phyloP scores from a whole-genome alignment of 148 eudicot genomes.

The Polygonum maritimum region DNA sequence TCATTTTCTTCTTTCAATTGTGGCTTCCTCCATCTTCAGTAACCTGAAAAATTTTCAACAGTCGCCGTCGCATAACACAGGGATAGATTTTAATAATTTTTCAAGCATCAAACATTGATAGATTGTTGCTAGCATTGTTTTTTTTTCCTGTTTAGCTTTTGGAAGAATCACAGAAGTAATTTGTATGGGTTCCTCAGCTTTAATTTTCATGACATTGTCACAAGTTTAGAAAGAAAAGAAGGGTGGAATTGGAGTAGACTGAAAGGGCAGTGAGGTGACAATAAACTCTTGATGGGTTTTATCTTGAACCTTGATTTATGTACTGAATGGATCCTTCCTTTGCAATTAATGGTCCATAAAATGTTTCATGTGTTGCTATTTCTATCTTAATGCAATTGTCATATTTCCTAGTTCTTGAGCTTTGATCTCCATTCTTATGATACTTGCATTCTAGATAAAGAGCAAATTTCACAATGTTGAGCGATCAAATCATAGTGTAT shows the following conservation, averaged over 20 bases:
- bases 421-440: too few relatives aligned
- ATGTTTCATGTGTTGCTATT: not conserved
- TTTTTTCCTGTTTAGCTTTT: not conserved
- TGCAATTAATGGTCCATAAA: not conserved
- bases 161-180: slow-evolving; percentile 13
- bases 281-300: not conserved
- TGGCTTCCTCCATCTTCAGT: not conserved
- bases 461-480: too few relatives aligned
- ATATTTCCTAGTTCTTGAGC: not conserved
- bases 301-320: not conserved
- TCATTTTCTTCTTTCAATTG: slow-evolving; percentile 8
- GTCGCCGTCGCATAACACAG: slow-evolving; percentile 28
- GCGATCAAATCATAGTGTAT: not conserved
- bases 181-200: slow-evolving; percentile 21
- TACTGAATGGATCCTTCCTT: not conserved
- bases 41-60: slow-evolving; percentile 1
- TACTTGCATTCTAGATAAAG: too few relatives aligned
- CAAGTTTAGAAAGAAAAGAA: slow-evolving; percentile 5
- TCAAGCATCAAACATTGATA: slow-evolving; percentile 28
- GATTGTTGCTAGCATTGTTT: slow-evolving; percentile 13
- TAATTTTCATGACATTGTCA: slow-evolving; percentile 21
- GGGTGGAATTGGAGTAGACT: not conserved
- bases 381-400: not conserved
- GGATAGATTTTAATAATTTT: slow-evolving; percentile 44
- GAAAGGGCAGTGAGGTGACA: not conserved